Evolutionary conservation across 441 rosid species (phyloP), one percentile per base, ranked within the genome.

Genomic region (Erysimum cheiri): DNA sequence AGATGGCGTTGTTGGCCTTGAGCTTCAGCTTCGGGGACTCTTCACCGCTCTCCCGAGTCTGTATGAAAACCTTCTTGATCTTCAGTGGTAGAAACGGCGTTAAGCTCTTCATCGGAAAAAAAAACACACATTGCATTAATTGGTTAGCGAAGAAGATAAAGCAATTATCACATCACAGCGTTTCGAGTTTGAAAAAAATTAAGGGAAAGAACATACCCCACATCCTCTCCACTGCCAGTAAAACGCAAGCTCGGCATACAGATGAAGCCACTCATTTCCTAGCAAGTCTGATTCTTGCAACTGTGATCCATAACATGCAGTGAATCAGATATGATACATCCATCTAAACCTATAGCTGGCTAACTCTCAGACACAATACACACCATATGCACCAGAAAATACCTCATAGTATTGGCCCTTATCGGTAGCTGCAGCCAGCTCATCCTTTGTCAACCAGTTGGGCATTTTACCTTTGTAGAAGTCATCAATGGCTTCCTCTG

Each of bases 381-480:
- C 22, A 19, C 22, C 22, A 19, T 19, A 19, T 19, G 22, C 26
- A 37, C 22, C 19, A 43, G 14, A n/a, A 43, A 1, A 44, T 14
- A 44, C 48, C 50, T 49, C 54, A 10, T 22, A 49, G 8, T 49
- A 40, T 40, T 40, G 46, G 8, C 46, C 46, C 3, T 40, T 40
- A 40, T 40, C 46, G 0, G 2, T 41, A 4, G 17, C 7, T 41
- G 54, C 54, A 49, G 32, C 54, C 7, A 49, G 54, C n/a, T 22
- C 54, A 24, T 10, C 54, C 31, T 46, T 44, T 22, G 32, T 49
- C 54, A 49, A 49, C 32, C 54, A 49, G 7, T 22, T 49, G 5
- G 54, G 54, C 54, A 49, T 49, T 49, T 24, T 3, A 22, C 54
- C 31, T 49, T 24, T 49, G 31, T 22, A 49, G 54, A 49, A 49